Percentiles rank a stretch among this genome's conserved stretches.
These are phyloP conservation scores for Mortierella polycephala DNA, from an alignment of 371 early-diverging fungal genomes.

Conservation along the genomic window DNA sequence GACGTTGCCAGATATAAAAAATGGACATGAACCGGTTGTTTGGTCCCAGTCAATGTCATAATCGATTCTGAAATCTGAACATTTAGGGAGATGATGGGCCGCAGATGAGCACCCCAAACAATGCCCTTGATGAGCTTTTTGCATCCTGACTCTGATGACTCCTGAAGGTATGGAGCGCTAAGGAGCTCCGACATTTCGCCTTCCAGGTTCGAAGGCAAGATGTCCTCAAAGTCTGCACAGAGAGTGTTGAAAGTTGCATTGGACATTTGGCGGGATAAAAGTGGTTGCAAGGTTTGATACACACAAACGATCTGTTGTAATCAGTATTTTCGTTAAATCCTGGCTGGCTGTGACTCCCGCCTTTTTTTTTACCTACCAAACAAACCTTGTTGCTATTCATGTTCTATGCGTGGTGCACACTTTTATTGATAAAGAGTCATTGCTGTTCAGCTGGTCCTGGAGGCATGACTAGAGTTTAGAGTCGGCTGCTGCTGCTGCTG, in stretches of 20 bases:
- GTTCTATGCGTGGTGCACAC: background rate
- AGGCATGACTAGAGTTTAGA: background rate
- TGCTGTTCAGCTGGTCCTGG: background rate
- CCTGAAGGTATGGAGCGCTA: slow-evolving; percentile 12
- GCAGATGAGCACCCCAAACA: slow-evolving; percentile 17
- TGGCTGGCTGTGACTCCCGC: no score
- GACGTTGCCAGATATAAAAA: slow-evolving; percentile 28
- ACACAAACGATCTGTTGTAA: no score
- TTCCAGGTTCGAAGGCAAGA: slow-evolving; percentile 14
- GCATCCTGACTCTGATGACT: background rate
- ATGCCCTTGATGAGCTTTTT: slow-evolving; percentile 7
- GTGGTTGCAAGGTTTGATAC: no score
- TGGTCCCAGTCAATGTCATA: slow-evolving; percentile 23
- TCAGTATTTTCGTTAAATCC: no score
- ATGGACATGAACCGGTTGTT: slow-evolving; percentile 22
- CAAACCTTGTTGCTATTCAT: no score
- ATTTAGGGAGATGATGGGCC: slow-evolving; percentile 20
- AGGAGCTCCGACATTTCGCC: slow-evolving; percentile 6
- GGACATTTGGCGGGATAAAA: background rate
- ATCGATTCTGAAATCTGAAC: slow-evolving; percentile 28
- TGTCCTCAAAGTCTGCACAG: slow-evolving; percentile 44
- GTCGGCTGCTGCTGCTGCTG: slow-evolving; percentile 4
- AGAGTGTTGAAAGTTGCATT: slow-evolving; percentile 10
- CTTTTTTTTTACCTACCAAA: no score
- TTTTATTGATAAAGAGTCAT: background rate